Evolutionary conservation across 1,284 basidiomycete genomes (phyloP), one percentile per base, ranked within the genome.

Genomic region (Ceratobasidium sp.): DNA sequence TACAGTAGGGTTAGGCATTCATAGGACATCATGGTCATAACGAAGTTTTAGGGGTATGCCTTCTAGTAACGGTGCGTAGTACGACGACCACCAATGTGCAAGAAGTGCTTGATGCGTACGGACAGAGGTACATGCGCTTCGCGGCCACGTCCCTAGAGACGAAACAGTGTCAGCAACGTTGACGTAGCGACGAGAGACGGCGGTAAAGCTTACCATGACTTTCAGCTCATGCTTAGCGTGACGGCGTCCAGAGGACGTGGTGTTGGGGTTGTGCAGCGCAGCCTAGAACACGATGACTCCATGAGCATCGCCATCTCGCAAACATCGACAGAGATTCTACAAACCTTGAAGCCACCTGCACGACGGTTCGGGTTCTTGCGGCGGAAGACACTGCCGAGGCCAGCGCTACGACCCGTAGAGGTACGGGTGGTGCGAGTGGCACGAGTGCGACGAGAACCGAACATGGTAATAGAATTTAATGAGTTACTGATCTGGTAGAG

Each of bases 271-370:
- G 44, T 87, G 77, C 9, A 90, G 83, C 6, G 89, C 87, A 55
- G 88, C 87, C 83, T 80, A 77, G 60, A n/a, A 33, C 33, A 33
- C 33, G 33, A 33, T 33, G 4, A 33, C 4, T 69, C 23, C 40
- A 40, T 58, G 15, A 60, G 42, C 39, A 61, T 15, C 33, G 28
- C 63, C 7, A 18, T 33, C n/a, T 56, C 18, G 26, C 42, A 46
- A 12, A 42, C 40, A 10, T n/a, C 13, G 56, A 63, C 33, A 20
- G 12, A 56, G 44, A 15, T 13, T 10, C 56, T 3, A 13, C 85
- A 86, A 81, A 81, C 89, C 89, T 89, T 83, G 88, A 87, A 46
- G 87, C 81, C 88, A 55, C 86, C 88, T 40, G 87, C 88, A 67
- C 88, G 87, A 64, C 87, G 87, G 80, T 88, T 86, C 68, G 82